Conservation (phyloP, 192 early-diverging fungal genomes). For the Radiomyces spectabilis region DNA sequence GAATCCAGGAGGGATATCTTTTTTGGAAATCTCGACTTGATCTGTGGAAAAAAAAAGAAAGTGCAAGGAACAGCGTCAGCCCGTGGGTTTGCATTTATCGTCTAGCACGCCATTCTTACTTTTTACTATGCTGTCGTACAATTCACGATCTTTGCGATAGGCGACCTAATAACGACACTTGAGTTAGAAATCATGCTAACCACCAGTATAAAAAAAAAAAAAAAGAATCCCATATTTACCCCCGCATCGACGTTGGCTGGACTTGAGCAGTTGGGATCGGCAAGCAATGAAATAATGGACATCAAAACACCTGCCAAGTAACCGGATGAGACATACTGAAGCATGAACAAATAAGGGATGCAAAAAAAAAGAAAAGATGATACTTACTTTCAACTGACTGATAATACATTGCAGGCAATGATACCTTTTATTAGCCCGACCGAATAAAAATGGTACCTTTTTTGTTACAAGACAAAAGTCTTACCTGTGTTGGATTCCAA, state of each 20-base stretch:
- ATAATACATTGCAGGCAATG: too few relatives aligned
- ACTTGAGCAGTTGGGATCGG: constrained; percentile 43
- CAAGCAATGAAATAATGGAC: constrained; percentile 37
- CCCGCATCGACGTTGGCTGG: constrained; percentile 49
- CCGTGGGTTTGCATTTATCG: background rate
- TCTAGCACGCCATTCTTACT: constrained; percentile 8
- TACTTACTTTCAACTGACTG: constrained; percentile 37
- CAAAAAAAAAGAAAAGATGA: background rate
- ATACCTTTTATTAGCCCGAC: too few relatives aligned
- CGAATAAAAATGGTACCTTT: background rate
- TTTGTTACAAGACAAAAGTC: background rate
- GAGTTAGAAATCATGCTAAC: background rate
- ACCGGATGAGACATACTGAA: background rate
- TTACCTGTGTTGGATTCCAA: constrained; percentile 74
- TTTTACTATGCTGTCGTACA: constrained; percentile 29
- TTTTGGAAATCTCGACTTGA: constrained; percentile 41
- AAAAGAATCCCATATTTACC: constrained; percentile 14
- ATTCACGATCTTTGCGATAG: constrained; percentile 30
- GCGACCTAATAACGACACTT: constrained; percentile 26
- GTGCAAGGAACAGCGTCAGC: background rate
- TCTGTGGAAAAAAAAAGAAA: constrained; percentile 6
- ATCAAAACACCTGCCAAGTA: constrained; percentile 34
- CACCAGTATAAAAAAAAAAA: constrained; percentile 1
- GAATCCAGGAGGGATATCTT: constrained; percentile 39
- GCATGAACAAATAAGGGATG: background rate